These are phyloP conservation scores for Buxus sempervirens DNA, from an alignment of 164 flowering plant genomes.

Conservation along the genomic window DNA sequence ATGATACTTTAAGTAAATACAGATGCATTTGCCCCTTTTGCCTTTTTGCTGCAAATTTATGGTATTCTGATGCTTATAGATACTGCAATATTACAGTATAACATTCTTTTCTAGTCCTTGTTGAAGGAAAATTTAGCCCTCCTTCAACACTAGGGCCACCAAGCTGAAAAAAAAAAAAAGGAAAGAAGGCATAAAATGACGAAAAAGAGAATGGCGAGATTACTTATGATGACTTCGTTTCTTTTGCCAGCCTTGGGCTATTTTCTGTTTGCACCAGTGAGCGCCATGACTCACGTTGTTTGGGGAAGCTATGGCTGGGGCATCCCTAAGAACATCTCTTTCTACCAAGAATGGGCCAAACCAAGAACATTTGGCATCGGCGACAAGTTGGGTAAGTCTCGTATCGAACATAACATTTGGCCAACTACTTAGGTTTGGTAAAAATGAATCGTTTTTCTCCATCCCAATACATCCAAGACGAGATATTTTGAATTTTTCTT, in stretches of 20 bases:
- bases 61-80: no score
- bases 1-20: no score
- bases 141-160: constrained; percentile 4
- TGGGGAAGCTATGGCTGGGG: no score
- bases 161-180: not conserved
- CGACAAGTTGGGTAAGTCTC: constrained; percentile 22
- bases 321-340: constrained; percentile 25
- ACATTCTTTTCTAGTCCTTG: constrained; percentile 4
- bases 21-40: no score
- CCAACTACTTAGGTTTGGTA: no score
- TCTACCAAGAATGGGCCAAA: constrained; percentile 42
- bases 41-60: no score
- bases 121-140: not conserved
- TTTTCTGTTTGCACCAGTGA: constrained; percentile 11
- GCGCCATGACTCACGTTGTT: constrained; percentile 35
- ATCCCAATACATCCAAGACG: no score
- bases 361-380: constrained; percentile 40
- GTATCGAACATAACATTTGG: not conserved
- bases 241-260: constrained; percentile 17
- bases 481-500: no score
- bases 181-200: not conserved
- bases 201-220: not conserved
- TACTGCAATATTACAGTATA: no score
- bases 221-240: constrained; percentile 6
- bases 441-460: no score